Conservation (phyloP, 164 flowering plant genomes). For the Tetrastigma voinierianum region DNA sequence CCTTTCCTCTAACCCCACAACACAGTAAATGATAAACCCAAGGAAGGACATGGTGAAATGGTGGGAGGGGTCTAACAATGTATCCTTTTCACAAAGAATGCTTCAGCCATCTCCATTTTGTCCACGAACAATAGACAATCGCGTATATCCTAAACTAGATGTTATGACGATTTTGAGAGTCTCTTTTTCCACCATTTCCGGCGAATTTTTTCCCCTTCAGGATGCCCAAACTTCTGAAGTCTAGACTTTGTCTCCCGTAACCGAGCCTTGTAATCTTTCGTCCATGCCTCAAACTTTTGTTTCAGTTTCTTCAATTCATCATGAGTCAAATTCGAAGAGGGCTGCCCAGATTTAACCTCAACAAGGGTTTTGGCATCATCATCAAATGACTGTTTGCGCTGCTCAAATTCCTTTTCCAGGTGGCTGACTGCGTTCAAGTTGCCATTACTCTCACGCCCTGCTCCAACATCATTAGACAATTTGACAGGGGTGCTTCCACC, state of each 20-base stretch:
- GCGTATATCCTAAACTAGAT: background rate
- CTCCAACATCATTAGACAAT: slow-evolving; percentile 22
- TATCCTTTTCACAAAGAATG: too few relatives aligned
- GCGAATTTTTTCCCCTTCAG: slow-evolving; percentile 38
- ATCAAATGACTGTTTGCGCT: slow-evolving; percentile 54
- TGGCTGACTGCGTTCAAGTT: slow-evolving; percentile 31
- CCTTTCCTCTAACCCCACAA: slow-evolving; percentile 4
- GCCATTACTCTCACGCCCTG: slow-evolving; percentile 39
- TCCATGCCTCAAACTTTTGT: slow-evolving; percentile 65
- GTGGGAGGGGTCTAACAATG: too few relatives aligned
- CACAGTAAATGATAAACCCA: background rate
- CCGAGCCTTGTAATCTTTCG: slow-evolving; percentile 70
- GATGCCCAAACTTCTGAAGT: slow-evolving; percentile 54
- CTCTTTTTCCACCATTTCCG: slow-evolving; percentile 82
- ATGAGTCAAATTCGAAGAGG: slow-evolving; percentile 29
- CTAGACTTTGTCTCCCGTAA: slow-evolving; percentile 57
- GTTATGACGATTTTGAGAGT: slow-evolving; percentile 19
- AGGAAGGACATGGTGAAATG: too few relatives aligned
- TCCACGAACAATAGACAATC: background rate
- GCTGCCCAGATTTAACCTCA: slow-evolving; percentile 42
- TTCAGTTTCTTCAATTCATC: slow-evolving; percentile 61
- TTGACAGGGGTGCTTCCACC: slow-evolving; percentile 54
- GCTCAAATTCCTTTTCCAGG: slow-evolving; percentile 72
- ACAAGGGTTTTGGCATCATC: slow-evolving; percentile 57
- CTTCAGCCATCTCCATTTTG: background rate